Base-by-base conservation (phyloP, 768 basidiomycete genomes). In the Boletus edulis region DNA sequence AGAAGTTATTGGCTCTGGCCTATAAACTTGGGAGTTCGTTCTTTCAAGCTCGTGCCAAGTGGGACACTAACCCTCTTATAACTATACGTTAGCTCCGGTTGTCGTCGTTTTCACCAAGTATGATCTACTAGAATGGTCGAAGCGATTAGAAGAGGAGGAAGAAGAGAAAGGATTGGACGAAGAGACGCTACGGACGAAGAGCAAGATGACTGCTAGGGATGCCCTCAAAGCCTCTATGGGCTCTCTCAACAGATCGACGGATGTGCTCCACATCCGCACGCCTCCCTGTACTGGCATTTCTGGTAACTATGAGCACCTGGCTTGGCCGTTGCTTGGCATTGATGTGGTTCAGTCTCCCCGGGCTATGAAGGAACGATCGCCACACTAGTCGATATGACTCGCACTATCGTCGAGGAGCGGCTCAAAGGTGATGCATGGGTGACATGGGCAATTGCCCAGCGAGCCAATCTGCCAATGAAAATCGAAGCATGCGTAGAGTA, bases 41-140 rank as follows among this genome's bases (percentile, higher is more conserved):
- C 31, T 35, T 29, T 13, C 38, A 8, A 39, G 27, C 14, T 29
- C 27, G 20, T 37, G 8, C 18, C 17, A 18, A 15, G 18, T 8
- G 13, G n/a, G 29, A 29, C 29, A 29, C 29, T 9, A 34, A 47
- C 20, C 5, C 24, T n/a, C 8, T 38, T 27, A 22, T 8, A n/a
- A 18, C 27, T 10, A 12, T 32, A 3, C 15, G 2, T 31, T 41
- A 56, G 55, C 35, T 9, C 55, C 51, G 1, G 51, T 56, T 4
- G 51, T 56, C 12, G 27, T 56, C n/a, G 35, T 52, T 11, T 56
- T 56, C 40, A 56, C 51, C 5, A 53, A 56, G 46, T 56, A 52
- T 8, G 55, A 56, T 53, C 12, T 47, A 4, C 41, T 56, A 3
- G 46, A 47, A 18, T 38, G 10, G 15, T 52, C 51, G 18, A 56